Evolutionary conservation across 1,139 yeast species (phyloP), one percentile per base, ranked within the genome.

Genomic region (Wickerhamomyces sp.): DNA sequence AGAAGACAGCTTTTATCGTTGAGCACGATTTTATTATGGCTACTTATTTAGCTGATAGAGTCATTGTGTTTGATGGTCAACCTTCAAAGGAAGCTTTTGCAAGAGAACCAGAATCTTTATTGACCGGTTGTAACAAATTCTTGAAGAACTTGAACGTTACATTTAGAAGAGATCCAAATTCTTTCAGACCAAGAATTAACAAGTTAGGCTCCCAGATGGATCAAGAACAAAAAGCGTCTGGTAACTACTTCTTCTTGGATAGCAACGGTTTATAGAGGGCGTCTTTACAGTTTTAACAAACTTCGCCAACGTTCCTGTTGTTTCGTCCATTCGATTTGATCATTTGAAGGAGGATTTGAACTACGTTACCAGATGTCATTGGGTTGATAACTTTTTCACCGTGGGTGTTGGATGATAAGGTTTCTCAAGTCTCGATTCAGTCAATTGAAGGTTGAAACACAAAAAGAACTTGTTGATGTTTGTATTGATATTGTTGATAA

Each of bases 1-100:
- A 91, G 72, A 91, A 89, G 74, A 88, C 98, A 31, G 98, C 98
- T 9, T 91, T 91, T 60, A 72, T 91, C 54, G 99, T 91, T 42
- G 99, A 91, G 81, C 99, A 91, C 80, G 99, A 91, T 78, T 91
- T 91, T 75, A 91, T 91, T 68, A 91, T 91, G 98, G 97, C 98
- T 46, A 91, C 98, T 19, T 91, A 91, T 62, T 75, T 91, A 70
- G 98, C 99, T 44, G 98, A 91, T 65, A 79, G 95, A 60, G 98
- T 91, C 51, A 91, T 91, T 73, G 97, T 91, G 40, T 93, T 89
- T 58, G 98, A 91, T 63, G 98, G 99, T 64, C 58, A 69, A 47
- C 97, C 99, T 37, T 87, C 96, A 16, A 73, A 75, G 58, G 72
- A 81, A 47, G 87, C 96, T 27, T 60, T 66, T 51, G 97, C 97